Base-by-base conservation (phyloP, 176 grass and related monocot genomes). In the Triticum urartu region DNA sequence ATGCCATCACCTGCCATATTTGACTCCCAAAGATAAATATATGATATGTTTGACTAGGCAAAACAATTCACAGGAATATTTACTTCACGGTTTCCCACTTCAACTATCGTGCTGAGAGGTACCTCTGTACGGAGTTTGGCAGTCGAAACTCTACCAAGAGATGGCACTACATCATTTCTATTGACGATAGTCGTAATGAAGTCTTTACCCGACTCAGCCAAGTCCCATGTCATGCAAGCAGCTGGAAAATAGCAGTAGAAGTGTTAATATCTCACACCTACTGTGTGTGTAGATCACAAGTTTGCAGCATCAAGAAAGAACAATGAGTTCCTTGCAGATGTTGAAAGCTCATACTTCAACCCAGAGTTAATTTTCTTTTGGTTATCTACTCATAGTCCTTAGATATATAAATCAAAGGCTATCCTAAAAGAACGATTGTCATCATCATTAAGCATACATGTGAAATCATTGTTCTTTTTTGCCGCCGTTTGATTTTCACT, bases 171-270 rank as follows among this genome's bases (percentile, higher is more conserved):
- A n/a, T 97, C 94, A 82, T 86, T 94, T 94, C 83, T 92, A 75
- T 94, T 97, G 50, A 97, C 86, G 61, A 97, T 70, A 48, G 92
- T 89, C 3, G 94, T 97, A 64, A 90, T 90, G 82, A 97, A 97
- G 56, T 92, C 82, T 78, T 94, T 97, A 48, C 92, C 50, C 3
- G 92, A 97, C 79, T 94, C 92, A 13, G 92, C 94, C 94, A 97
- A 87, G 17, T 97, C 90, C 94, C 92, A 97, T 40, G 94, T 97
- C 94, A 97, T 92, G 83, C 94, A 97, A 68, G 94, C 94, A 92
- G 92, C 94, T 97, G 85, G 67, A 87, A 1, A 67, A 7, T 60
- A 68, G 68, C 13, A 79, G 56, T 12, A 79, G 4, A 48, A 87
- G 79, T 81, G 64, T 89, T 69, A 86, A 73, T 81, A 70, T 45